Conservation (phyloP, 768 basidiomycete genomes). For the Phylloporus sp. region DNA sequence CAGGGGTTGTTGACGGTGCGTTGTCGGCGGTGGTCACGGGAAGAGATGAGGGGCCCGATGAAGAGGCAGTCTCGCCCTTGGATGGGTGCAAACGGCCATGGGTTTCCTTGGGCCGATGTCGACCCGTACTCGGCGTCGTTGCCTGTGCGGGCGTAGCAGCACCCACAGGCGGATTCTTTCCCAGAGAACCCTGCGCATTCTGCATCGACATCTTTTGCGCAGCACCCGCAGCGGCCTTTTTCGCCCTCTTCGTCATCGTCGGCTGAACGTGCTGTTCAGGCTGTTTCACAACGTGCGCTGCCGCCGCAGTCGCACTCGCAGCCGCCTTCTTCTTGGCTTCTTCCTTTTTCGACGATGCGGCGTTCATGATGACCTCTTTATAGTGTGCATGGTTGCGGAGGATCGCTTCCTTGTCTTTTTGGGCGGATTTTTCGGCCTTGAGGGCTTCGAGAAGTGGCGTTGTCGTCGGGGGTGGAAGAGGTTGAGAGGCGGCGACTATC, state of each 20-base stretch:
- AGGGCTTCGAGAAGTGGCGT: constrained; percentile 93
- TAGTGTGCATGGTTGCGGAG: constrained; percentile 70
- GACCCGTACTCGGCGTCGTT: constrained; percentile 1
- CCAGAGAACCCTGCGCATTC: background rate
- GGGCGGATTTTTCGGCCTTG: constrained; percentile 64
- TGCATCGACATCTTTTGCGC: constrained; percentile 20
- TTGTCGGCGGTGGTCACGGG: constrained; percentile 3
- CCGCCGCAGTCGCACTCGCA: background rate
- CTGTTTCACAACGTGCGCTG: constrained; percentile 29
- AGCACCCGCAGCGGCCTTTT: constrained; percentile 24
- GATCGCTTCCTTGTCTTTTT: constrained; percentile 69
- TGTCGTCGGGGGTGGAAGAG: constrained; percentile 61
- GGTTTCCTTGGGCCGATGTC: constrained; percentile 18
- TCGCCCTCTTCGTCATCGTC: constrained; percentile 33
- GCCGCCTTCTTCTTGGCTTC: constrained; percentile 36
- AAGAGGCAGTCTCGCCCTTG: constrained; percentile 4
- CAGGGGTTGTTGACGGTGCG: constrained; percentile 8
- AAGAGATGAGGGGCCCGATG: background rate
- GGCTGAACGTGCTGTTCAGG: constrained; percentile 20
- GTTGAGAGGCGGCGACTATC: constrained; percentile 61
- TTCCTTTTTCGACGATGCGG: constrained; percentile 33
- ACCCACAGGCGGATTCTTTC: constrained; percentile 2
- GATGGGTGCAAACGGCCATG: constrained; percentile 12
- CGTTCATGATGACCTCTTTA: constrained; percentile 41
- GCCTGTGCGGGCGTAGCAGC: constrained; percentile 7